Evolutionary conservation across 1,139 yeast species (phyloP), one percentile per base, ranked within the genome.

Genomic region (Saccharomyces pastorianus): DNA sequence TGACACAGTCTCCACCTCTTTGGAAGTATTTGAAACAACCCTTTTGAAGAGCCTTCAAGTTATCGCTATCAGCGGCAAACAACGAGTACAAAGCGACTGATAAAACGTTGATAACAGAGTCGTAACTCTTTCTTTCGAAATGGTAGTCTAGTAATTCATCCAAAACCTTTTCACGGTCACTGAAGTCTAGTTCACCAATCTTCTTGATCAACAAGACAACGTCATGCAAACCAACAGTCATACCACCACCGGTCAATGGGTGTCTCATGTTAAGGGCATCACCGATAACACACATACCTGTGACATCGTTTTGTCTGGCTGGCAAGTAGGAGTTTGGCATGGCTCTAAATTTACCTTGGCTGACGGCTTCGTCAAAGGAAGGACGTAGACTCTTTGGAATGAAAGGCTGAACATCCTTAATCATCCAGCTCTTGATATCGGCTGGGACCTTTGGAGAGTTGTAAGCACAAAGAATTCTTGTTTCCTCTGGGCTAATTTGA

Each of bases 231-330:
- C 97, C 98, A 48, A 93, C 99, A 9, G 98, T 91, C 99, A 93
- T 93, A 57, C 99, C 99, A 56, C 99, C 99, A 49, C 99, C 99
- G 1, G 99, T 93, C 59, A 93, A 78, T 20, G 99, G 99, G 71
- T 93, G 99, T 68, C 99, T 81, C 97, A 93, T 93, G 70, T 93
- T 93, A 65, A 91, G 78, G 1, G 99, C 89, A 69, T 93, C 99
- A 46, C 99, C 99, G 49, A 93, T 70, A 63, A 93, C 78, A 48
- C 93, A 76, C 53, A 90, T 74, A n/a, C 99, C 99, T 14, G 83
- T 83, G 50, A 81, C 77, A 20, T 76, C 76, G 62, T 81, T 82
- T 51, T 78, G 76, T 57, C 80, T 76, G 0, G 97, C 97, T 7
- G 96, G 82, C 55, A 93, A 76, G 71, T 82, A 93, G 65, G 95